Evolutionary conservation across 345 rosid genomes (phyloP).

Genomic region (Pistacia vera): DNA sequence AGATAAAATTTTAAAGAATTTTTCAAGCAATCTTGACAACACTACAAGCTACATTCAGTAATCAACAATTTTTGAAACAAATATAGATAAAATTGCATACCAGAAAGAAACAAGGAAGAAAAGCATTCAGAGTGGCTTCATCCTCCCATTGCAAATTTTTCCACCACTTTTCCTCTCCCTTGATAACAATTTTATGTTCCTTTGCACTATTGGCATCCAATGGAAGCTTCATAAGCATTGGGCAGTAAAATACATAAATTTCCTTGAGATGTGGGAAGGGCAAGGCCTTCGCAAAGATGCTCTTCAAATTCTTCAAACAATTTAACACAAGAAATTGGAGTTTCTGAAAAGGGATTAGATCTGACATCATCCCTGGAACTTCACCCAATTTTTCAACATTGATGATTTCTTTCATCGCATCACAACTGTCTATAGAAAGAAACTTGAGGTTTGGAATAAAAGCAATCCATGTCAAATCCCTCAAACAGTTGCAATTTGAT

Average conservation of each 20-base stretch:
- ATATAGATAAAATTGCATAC: no score
- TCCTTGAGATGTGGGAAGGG: slow-evolving; percentile 14
- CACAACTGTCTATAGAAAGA: slow-evolving; percentile 3
- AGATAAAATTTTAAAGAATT: no score
- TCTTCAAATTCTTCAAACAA: neutral
- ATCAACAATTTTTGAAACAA: no score
- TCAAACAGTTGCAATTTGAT: neutral
- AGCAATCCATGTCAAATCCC: slow-evolving; percentile 27
- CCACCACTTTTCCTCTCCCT: no score
- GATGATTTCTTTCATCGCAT: slow-evolving; percentile 23
- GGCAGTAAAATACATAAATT: slow-evolving; percentile 9
- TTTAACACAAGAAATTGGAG: no score
- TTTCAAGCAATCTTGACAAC: no score
- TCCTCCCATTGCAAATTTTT: no score
- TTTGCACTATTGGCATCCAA: no score
- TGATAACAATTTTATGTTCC: no score
- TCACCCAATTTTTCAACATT: slow-evolving; percentile 4
- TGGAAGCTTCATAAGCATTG: neutral
- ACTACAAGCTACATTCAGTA: no score
- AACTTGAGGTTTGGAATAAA: slow-evolving; percentile 16
- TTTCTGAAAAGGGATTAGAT: slow-evolving; percentile 15
- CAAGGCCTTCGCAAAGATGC: slow-evolving; percentile 14
- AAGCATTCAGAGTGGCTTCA: no score
- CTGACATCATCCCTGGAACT: neutral
- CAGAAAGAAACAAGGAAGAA: no score